Conservation (phyloP, 345 rosid species). For the Ceriops decandra region DNA sequence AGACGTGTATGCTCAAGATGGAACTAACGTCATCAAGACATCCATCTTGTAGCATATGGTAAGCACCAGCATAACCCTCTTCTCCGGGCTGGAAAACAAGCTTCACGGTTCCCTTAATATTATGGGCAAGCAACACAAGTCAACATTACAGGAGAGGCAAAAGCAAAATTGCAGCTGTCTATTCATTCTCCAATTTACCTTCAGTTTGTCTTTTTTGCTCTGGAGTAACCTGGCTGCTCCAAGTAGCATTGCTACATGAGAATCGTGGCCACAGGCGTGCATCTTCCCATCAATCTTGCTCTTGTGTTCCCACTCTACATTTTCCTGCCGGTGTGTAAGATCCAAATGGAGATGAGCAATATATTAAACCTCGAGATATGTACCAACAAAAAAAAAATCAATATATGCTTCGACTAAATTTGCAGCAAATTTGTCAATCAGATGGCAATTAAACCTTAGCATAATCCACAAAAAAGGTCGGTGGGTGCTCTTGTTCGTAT, state of each 20-base stretch:
- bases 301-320: slow-evolving; percentile 71
- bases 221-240: slow-evolving; percentile 78
- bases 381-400: not conserved
- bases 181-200: slow-evolving; percentile 33
- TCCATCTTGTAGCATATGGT: slow-evolving; percentile 61
- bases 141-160: not conserved
- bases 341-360: not conserved
- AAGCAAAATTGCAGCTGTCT: not conserved
- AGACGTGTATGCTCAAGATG: slow-evolving; percentile 54
- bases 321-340: slow-evolving; percentile 37
- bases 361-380: too few relatives aligned
- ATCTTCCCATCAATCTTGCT: slow-evolving; percentile 66
- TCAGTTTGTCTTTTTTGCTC: slow-evolving; percentile 34
- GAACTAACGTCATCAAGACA: slow-evolving; percentile 52
- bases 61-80: slow-evolving; percentile 71
- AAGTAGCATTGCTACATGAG: slow-evolving; percentile 75
- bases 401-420: too few relatives aligned
- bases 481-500: not conserved
- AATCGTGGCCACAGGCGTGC: slow-evolving; percentile 87
- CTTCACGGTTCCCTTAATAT: slow-evolving; percentile 57
- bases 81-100: slow-evolving; percentile 85
- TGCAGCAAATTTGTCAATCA: too few relatives aligned
- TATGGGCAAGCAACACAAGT: not conserved
- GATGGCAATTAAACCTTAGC: not conserved
- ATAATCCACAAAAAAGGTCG: not conserved